Evolutionary conservation across 2,329 filamentous ascomycete genomes (phyloP).

Genomic region (Teratosphaeria pseudoeucalypti): DNA sequence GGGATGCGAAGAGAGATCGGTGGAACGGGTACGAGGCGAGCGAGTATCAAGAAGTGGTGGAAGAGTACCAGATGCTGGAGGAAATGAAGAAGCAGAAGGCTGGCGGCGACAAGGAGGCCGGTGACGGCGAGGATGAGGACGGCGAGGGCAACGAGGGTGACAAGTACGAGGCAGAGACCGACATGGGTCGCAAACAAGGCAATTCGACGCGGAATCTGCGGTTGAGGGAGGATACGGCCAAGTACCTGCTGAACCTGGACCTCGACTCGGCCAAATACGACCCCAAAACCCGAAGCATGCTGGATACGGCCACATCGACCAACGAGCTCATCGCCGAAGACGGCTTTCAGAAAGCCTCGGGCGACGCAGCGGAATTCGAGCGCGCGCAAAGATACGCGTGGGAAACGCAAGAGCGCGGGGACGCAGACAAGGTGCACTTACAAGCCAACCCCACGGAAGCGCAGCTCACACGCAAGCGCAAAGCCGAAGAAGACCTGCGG

Average conservation of each 20-base stretch:
- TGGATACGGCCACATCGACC: slow-evolving; percentile 69
- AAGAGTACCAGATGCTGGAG: slow-evolving; percentile 81
- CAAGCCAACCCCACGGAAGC: slow-evolving; percentile 95
- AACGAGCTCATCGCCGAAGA: slow-evolving; percentile 83
- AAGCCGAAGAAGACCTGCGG: slow-evolving; percentile 60
- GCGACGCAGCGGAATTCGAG: slow-evolving; percentile 88
- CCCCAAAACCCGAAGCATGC: slow-evolving; percentile 86
- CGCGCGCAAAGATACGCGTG: slow-evolving; percentile 82
- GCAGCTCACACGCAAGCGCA: slow-evolving; percentile 71
- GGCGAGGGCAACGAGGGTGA: slow-evolving; percentile 41
- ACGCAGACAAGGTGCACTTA: slow-evolving; percentile 71
- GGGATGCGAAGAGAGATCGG: slow-evolving; percentile 93
- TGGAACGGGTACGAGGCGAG: slow-evolving; percentile 96
- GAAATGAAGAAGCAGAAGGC: slow-evolving; percentile 51
- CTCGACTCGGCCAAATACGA: slow-evolving; percentile 96
- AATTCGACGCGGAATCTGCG: slow-evolving; percentile 84
- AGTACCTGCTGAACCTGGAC: slow-evolving; percentile 90
- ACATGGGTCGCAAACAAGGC: slow-evolving; percentile 89
- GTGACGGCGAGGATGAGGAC: slow-evolving; percentile 41
- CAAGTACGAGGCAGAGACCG: slow-evolving; percentile 82
- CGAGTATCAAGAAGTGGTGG: slow-evolving; percentile 77
- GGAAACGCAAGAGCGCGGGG: slow-evolving; percentile 80
- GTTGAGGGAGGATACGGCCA: slow-evolving; percentile 91
- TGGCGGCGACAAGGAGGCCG: slow-evolving; percentile 30
- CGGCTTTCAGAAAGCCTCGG: slow-evolving; percentile 77